phyloP scores from a whole-genome alignment of 768 basidiomycete species.

The Strobilomyces confusus region DNA sequence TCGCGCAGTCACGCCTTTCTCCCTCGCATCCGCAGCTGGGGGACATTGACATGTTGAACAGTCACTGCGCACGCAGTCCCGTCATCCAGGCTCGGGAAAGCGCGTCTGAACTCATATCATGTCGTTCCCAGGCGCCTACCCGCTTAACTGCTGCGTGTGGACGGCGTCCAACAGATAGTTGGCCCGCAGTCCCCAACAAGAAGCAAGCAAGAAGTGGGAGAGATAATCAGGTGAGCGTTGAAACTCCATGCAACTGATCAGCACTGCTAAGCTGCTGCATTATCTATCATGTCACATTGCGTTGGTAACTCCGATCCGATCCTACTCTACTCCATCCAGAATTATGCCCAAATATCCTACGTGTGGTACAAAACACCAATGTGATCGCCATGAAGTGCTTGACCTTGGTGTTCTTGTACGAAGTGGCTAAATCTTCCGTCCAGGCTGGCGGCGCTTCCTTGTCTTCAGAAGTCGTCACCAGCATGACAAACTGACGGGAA shows the following conservation, averaged over 20 bases:
- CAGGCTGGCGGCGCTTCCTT: conserved; percentile 38
- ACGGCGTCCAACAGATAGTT: conserved; percentile 59
- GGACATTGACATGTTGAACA: background rate
- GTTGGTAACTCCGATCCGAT: conserved; percentile 5
- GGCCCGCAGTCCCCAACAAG: conserved; percentile 67
- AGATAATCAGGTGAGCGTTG: conserved; percentile 75
- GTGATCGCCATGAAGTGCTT: conserved; percentile 47
- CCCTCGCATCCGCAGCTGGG: background rate
- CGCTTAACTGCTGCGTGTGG: conserved; percentile 36
- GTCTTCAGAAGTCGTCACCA: conserved; percentile 43
- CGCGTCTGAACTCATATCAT: background rate
- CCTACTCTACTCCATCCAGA: conserved; percentile 15
- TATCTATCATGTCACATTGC: conserved; percentile 9
- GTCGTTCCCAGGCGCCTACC: too few species aligned
- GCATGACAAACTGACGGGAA: conserved; percentile 40
- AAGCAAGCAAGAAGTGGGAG: conserved; percentile 72
- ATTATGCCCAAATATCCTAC: conserved; percentile 43
- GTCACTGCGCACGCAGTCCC: background rate
- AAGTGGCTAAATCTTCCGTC: conserved; percentile 48
- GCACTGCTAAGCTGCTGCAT: conserved; percentile 28
- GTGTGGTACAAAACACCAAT: conserved; percentile 42
- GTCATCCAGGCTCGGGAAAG: background rate
- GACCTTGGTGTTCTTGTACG: too few species aligned
- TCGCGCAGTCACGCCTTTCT: background rate
- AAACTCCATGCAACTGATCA: conserved; percentile 58